A percentile compares a stretch with the other conserved stretches of the same genome.
These are phyloP conservation scores for Blastobotrys arbuscula DNA, from an alignment of 1,139 yeast species.

Conservation along the genomic window DNA sequence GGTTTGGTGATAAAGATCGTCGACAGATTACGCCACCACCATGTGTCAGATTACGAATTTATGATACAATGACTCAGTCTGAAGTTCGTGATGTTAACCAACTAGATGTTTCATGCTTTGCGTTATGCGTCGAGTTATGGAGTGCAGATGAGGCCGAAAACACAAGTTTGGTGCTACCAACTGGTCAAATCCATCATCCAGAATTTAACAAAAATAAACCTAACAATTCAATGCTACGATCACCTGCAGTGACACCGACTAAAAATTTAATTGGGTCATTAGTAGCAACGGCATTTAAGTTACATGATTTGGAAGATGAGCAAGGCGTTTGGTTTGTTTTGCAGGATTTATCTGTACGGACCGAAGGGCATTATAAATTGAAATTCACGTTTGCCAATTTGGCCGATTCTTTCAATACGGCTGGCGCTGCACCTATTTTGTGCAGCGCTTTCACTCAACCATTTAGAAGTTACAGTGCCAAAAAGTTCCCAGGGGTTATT, in stretches of 20 bases:
- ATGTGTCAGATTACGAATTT: conserved; percentile 35
- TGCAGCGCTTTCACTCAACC: conserved; percentile 34
- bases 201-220: not conserved
- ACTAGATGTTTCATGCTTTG: conserved; percentile 33
- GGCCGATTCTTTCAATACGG: conserved; percentile 21
- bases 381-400: conserved; percentile 36
- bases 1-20: conserved; percentile 43
- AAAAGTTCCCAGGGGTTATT: conserved; percentile 43
- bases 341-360: conserved; percentile 41
- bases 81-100: conserved; percentile 24
- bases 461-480: conserved; percentile 40
- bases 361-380: conserved; percentile 40
- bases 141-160: conserved; percentile 35
- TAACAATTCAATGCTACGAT: conserved; percentile 7
- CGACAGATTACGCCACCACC: conserved; percentile 44
- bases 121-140: conserved; percentile 38
- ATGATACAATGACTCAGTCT: conserved; percentile 28
- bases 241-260: conserved; percentile 22
- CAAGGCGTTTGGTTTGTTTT: conserved; percentile 42
- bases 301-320: conserved; percentile 35
- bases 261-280: conserved; percentile 40
- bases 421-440: conserved; percentile 30
- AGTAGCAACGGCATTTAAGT: conserved; percentile 38
- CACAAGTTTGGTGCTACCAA: conserved; percentile 28
- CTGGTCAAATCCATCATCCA: conserved; percentile 19